Base-by-base conservation (phyloP, 2,329 filamentous ascomycete genomes). In the Botrytis cinerea region DNA sequence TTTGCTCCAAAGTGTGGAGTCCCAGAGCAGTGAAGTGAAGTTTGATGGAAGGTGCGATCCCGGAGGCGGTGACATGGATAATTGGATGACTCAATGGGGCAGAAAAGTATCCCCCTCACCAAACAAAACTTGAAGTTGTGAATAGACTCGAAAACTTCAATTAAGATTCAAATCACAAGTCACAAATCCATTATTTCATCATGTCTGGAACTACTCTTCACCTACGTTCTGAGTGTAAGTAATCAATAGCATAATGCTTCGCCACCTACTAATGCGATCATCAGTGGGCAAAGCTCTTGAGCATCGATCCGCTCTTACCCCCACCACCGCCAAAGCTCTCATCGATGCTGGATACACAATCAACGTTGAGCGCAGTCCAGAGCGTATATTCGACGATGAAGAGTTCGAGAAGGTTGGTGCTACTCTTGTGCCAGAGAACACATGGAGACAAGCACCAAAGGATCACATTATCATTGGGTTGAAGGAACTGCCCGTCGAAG, bases 401-500 rank as follows among this genome's bases (percentile, higher is more conserved):
- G 90, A 92, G 80, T 92, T 90, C 78, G 85, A 87, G 82, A 84
- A 86, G 74, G 86, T 87, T 46, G 92, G 92, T 67, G 90, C 90
- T 62, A 87, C 84, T 22, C 85, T 94, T 35, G 89, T 94, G 22
- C 86, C 88, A 22, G 87, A 89, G 76, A 89, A 91, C 60, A 88
- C 86, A 68, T 95, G 92, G 92, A 85, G 86, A 71, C 85, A 91
- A 73, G 91, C 89, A 1, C 90, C 91, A 57, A 83, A 85, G 76
- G 90, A 92, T 75, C 86, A 92, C 80, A 89, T 94, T 79, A 90
- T 95, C 75, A 83, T 94, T 73, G 92, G 92, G 59, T 86, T 95
- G 74, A 95, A 95, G 87, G 92, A 94, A 84, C 86, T 95, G 18
- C 90, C 90, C 38, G 91, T 92, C 78, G 90, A 93, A 80, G 87